phyloP scores from a whole-genome alignment of 257 asterid species.

The Eucommia ulmoides region DNA sequence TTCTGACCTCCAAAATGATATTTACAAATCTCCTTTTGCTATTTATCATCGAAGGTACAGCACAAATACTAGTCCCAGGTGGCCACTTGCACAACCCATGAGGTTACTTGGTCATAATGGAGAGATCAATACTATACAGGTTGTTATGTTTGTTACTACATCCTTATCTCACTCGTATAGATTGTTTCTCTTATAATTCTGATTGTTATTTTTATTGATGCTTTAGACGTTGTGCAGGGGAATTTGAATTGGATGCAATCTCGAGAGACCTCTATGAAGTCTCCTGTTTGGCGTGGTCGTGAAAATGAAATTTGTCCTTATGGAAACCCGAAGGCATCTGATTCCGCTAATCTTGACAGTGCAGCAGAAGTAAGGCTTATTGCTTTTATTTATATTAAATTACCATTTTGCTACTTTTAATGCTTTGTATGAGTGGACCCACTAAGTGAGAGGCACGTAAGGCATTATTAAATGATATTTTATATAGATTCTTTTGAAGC shows the following conservation, averaged over 20 bases:
- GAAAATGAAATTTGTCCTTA: constrained; percentile 93
- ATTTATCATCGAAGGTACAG: constrained; percentile 96
- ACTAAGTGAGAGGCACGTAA: background rate
- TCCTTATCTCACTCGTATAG: constrained; percentile 3
- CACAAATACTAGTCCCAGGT: constrained; percentile 95
- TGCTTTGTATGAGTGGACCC: background rate
- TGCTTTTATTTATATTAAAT: background rate
- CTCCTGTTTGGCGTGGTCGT: constrained; percentile 98
- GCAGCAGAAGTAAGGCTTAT: constrained; percentile 75
- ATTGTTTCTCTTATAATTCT: constrained; percentile 10
- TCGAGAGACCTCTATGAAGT: constrained; percentile 81
- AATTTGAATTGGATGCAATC: constrained; percentile 99
- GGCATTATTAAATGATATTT: no score
- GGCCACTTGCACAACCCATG: constrained; percentile 99
- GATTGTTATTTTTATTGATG: constrained; percentile 16
- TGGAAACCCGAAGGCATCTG: constrained; percentile 96
- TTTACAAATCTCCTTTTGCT: constrained; percentile 83
- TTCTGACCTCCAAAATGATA: constrained; percentile 63
- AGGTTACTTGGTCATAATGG: constrained; percentile 99
- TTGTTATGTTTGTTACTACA: constrained; percentile 9
- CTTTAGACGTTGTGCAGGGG: constrained; percentile 40
- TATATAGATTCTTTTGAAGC: no score
- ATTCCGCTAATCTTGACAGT: constrained; percentile 96
- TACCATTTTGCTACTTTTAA: background rate
- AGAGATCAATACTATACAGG: constrained; percentile 99